Conservation (phyloP, 164 flowering plant species). For the Berberis thunbergii region DNA sequence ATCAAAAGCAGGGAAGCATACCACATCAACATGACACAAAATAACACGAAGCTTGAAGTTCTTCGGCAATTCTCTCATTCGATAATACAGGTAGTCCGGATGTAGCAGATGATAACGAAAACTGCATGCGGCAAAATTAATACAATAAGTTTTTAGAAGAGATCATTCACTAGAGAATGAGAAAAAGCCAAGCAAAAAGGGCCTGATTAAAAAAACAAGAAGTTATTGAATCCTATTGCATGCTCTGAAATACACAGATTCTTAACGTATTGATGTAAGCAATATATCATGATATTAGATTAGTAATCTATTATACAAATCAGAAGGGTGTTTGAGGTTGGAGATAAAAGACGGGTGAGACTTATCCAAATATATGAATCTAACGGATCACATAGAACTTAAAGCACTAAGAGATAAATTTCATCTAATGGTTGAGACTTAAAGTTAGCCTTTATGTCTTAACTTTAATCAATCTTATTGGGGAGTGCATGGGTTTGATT, state of each 20-base stretch:
- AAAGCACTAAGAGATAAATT: too few species aligned
- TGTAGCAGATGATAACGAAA: constrained; percentile 96
- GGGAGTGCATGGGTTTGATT: too few species aligned
- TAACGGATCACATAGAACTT: too few species aligned
- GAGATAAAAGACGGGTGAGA: too few species aligned
- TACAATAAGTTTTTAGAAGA: background rate
- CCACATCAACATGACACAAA: constrained; percentile 94
- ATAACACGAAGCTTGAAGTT: constrained; percentile 81
- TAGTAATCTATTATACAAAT: too few species aligned
- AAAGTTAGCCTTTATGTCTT: too few species aligned
- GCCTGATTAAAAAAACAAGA: background rate
- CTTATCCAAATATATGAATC: too few species aligned
- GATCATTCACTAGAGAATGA: background rate
- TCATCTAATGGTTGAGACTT: too few species aligned
- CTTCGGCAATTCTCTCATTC: constrained; percentile 86
- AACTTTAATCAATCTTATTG: too few species aligned
- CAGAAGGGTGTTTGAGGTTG: too few species aligned
- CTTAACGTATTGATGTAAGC: too few species aligned
- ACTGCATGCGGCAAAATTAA: constrained; percentile 38
- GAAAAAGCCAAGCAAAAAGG: background rate
- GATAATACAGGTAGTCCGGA: constrained; percentile 86
- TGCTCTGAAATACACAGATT: background rate
- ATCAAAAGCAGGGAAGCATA: constrained; percentile 20
- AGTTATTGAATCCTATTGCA: background rate
- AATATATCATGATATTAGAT: too few species aligned